These are phyloP conservation scores for Liquidambar formosana DNA, from an alignment of 164 flowering plant genomes.

Conservation along the genomic window DNA sequence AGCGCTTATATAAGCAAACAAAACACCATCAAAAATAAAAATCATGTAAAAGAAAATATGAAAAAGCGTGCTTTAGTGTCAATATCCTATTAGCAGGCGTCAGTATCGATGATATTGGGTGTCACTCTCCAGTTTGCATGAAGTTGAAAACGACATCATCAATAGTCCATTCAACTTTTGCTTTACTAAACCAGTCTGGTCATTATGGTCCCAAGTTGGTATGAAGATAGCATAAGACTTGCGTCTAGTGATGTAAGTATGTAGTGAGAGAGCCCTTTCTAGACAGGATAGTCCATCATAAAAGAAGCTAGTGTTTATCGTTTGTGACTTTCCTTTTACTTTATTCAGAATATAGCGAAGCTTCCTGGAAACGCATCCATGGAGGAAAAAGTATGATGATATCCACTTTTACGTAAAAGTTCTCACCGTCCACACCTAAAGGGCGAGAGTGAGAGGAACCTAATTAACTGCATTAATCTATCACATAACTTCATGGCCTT, in stretches of 20 bases:
- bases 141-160: slow-evolving; percentile 1
- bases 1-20: slow-evolving; percentile 1
- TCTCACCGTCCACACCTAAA: slow-evolving; percentile 8
- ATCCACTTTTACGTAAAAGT: not conserved
- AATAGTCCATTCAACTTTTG: slow-evolving; percentile 11
- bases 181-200: not conserved
- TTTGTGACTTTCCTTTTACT: slow-evolving; percentile 3
- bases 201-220: slow-evolving; percentile 9
- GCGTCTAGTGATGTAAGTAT: slow-evolving; percentile 4
- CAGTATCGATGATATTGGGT: slow-evolving; percentile 14
- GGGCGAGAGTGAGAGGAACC: slow-evolving; percentile 1
- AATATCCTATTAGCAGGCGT: slow-evolving; percentile 10
- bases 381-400: slow-evolving; percentile 8
- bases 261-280: slow-evolving; percentile 10
- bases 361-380: slow-evolving; percentile 10
- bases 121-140: slow-evolving; percentile 11
- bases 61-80: slow-evolving; percentile 5
- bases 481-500: not conserved
- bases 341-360: slow-evolving; percentile 5
- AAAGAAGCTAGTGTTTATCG: slow-evolving; percentile 1
- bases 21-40: not conserved
- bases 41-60: not conserved
- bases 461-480: not conserved
- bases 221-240: not conserved
- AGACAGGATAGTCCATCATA: slow-evolving; percentile 1